These are phyloP conservation scores for Exsudoporus floridanus DNA, from an alignment of 1,284 basidiomycete species.

Conservation along the genomic window DNA sequence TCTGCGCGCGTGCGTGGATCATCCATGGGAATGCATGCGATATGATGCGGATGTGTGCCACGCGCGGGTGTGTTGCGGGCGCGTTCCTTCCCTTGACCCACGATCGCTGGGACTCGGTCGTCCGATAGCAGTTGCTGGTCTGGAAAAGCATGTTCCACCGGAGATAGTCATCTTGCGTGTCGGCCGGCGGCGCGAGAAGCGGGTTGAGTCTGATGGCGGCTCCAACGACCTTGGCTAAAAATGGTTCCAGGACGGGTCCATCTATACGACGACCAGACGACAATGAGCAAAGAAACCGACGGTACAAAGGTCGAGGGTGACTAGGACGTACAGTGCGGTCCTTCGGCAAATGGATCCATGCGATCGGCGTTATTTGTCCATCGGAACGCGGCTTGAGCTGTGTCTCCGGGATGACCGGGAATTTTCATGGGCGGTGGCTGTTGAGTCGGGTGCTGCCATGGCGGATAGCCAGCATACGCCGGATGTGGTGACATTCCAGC, in stretches of 20 bases:
- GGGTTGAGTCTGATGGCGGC: conserved; percentile 58
- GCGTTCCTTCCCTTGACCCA: conserved; percentile 66
- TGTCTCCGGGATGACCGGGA: conserved; percentile 21
- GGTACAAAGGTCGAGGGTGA: not conserved
- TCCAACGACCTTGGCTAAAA: conserved; percentile 49
- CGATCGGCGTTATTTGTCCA: conserved; percentile 32
- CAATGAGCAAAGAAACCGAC: conserved; percentile 12
- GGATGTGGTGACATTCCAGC: conserved; percentile 26
- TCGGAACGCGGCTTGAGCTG: conserved; percentile 29
- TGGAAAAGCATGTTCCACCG: conserved; percentile 76
- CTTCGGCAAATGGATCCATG: conserved; percentile 30
- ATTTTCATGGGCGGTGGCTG: conserved; percentile 26
- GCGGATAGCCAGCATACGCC: conserved; percentile 25
- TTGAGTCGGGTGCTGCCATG: conserved; percentile 28
- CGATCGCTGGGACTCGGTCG: conserved; percentile 58
- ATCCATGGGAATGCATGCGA: conserved; percentile 59
- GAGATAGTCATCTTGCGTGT: conserved; percentile 51
- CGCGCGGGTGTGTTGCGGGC: conserved; percentile 73
- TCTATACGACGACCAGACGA: conserved; percentile 43
- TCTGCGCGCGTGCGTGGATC: conserved; percentile 51
- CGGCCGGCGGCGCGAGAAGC: conserved; percentile 50
- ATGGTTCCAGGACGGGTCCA: conserved; percentile 68
- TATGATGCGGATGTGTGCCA: conserved; percentile 52
- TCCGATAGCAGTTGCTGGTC: conserved; percentile 59
- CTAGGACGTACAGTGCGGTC: conserved; percentile 30